phyloP scores from a whole-genome alignment of 2,329 filamentous ascomycete genomes.

The Pseudogymnoascus sp. region DNA sequence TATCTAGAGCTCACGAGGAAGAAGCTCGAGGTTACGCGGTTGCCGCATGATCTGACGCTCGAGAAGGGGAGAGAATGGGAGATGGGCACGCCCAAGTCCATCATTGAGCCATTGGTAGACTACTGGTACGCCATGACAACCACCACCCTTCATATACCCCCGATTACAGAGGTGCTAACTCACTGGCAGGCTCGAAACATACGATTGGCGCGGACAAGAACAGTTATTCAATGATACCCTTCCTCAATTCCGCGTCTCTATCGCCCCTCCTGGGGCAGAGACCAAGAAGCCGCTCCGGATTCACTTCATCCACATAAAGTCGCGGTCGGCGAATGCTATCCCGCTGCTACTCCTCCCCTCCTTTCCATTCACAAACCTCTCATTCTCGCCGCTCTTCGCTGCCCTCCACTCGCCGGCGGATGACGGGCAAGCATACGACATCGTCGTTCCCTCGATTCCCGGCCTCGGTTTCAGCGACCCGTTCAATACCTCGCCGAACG shows the following conservation, averaged over 20 bases:
- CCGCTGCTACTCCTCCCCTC: constrained; percentile 57
- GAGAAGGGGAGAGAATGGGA: constrained; percentile 44
- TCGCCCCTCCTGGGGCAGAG: constrained; percentile 33
- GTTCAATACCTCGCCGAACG: constrained; percentile 28
- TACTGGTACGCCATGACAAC: constrained; percentile 42
- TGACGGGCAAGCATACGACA: constrained; percentile 47
- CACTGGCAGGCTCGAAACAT: constrained; percentile 50
- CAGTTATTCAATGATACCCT: constrained; percentile 45
- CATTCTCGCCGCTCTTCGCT: constrained; percentile 46
- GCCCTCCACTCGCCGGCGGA: constrained; percentile 45
- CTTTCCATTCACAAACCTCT: constrained; percentile 57
- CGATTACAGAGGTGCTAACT: neutral
- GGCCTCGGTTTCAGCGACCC: constrained; percentile 61
- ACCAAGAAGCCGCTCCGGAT: constrained; percentile 39
- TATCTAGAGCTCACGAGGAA: constrained; percentile 59
- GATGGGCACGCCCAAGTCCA: constrained; percentile 44
- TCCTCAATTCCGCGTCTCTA: constrained; percentile 55
- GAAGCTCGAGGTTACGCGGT: constrained; percentile 57
- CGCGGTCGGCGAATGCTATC: constrained; percentile 43
- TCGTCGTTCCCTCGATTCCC: constrained; percentile 58
- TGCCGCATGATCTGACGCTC: constrained; percentile 49
- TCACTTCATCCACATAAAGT: constrained; percentile 57
- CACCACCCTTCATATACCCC: neutral
- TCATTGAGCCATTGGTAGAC: constrained; percentile 56
- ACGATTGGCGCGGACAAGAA: constrained; percentile 56